Conservation (phyloP, 768 basidiomycete species). For the Collybia sordida region DNA sequence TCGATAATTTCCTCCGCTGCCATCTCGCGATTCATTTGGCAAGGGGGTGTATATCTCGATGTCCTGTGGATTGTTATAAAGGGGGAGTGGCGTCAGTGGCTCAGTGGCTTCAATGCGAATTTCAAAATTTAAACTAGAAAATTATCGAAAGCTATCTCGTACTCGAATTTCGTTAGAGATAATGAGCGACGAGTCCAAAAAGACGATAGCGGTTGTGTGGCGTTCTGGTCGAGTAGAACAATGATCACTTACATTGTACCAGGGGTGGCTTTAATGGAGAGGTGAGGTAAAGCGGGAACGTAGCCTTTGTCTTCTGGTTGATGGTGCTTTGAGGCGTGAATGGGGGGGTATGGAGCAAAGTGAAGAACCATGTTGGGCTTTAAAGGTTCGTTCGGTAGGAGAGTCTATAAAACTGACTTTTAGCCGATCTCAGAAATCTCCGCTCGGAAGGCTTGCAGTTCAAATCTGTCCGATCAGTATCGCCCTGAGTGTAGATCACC, state of each 20-base stretch:
- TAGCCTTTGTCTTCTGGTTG: background rate
- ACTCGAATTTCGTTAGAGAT: too few relatives aligned
- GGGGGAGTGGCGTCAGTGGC: conserved; percentile 2
- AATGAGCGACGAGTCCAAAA: too few relatives aligned
- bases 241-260: background rate
- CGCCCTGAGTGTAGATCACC: conserved; percentile 1
- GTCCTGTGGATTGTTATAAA: background rate
- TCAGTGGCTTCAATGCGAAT: background rate
- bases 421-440: conserved; percentile 3
- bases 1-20: background rate
- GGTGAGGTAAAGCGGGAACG: background rate
- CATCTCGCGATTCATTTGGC: background rate
- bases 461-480: conserved; percentile 1
- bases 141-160: too few relatives aligned
- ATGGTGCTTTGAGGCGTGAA: background rate
- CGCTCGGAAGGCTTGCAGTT: background rate
- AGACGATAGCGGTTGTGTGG: background rate
- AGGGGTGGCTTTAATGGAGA: background rate
- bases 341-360: too few relatives aligned
- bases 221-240: background rate
- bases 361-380: background rate
- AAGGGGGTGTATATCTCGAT: background rate
- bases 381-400: background rate
- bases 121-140: background rate
- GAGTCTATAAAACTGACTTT: background rate